These are phyloP conservation scores for Diaporthe eres DNA, from an alignment of 2,329 filamentous ascomycete genomes.

Conservation along the genomic window DNA sequence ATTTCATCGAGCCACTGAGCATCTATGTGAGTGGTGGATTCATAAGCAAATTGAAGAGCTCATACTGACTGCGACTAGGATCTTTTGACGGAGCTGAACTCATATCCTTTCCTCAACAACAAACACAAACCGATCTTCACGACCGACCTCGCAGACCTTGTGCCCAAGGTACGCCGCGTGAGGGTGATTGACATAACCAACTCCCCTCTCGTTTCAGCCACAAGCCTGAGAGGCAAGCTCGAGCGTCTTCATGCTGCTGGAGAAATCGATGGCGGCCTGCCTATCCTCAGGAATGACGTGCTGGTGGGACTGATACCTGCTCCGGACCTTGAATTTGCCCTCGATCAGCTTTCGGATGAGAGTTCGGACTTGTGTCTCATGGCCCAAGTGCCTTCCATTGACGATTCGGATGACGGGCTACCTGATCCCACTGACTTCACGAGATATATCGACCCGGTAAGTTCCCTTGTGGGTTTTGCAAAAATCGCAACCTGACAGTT, in stretches of 20 bases:
- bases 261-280: slow-evolving; percentile 92
- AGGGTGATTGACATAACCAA: slow-evolving; percentile 90
- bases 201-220: slow-evolving; percentile 84
- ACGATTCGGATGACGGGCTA: slow-evolving; percentile 73
- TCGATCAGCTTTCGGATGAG: slow-evolving; percentile 87
- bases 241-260: slow-evolving; percentile 86
- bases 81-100: slow-evolving; percentile 95
- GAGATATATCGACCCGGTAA: slow-evolving; percentile 87
- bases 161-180: slow-evolving; percentile 80
- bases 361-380: slow-evolving; percentile 84
- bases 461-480: slow-evolving; percentile 48
- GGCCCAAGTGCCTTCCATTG: slow-evolving; percentile 74
- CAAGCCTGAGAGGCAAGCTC: slow-evolving; percentile 83
- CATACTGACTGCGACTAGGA: slow-evolving; percentile 66
- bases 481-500: not conserved
- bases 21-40: slow-evolving; percentile 78
- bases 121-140: slow-evolving; percentile 95
- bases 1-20: slow-evolving; percentile 92
- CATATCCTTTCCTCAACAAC: slow-evolving; percentile 97
- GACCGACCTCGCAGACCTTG: slow-evolving; percentile 88
- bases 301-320: slow-evolving; percentile 93
- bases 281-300: slow-evolving; percentile 83
- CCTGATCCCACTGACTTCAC: slow-evolving; percentile 87
- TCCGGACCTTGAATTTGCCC: slow-evolving; percentile 91
- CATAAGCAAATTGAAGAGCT: not conserved